Conservation (phyloP, 176 grass and related monocot species). For the Dendrocalamus sinicus region DNA sequence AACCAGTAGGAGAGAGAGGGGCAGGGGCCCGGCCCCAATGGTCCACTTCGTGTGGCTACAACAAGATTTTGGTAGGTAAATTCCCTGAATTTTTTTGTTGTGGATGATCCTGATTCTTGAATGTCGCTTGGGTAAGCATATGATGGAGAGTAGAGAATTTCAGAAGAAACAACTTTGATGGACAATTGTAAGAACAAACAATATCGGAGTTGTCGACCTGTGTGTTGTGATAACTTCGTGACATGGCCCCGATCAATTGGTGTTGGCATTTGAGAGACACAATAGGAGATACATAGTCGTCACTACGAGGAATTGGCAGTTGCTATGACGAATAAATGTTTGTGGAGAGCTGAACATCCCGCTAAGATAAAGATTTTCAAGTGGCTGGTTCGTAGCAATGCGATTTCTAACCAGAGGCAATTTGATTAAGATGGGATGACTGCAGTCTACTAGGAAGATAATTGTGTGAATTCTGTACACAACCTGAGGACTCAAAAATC, state of each 20-base stretch:
- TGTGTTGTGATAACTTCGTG: neutral
- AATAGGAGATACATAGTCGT: neutral
- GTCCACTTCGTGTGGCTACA: neutral
- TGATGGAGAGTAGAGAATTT: neutral
- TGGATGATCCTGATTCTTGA: neutral
- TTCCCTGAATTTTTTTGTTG: neutral
- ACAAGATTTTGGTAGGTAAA: neutral
- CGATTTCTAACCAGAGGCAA: neutral
- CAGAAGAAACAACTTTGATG: no score
- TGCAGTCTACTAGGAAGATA: no score
- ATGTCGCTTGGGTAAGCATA: neutral
- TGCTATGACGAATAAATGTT: neutral
- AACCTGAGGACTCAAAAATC: no score
- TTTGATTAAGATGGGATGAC: no score
- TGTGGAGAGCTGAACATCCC: neutral
- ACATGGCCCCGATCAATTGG: neutral
- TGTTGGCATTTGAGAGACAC: neutral
- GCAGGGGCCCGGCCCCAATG: no score
- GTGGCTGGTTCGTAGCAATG: neutral
- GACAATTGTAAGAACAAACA: neutral
- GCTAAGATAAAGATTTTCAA: neutral
- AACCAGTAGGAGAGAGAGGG: fast-evolving
- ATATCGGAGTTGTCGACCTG: neutral
- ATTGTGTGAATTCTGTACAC: no score
- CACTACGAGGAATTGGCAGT: neutral